Evolutionary conservation across 2,329 filamentous ascomycete genomes (phyloP), one percentile per base, ranked within the genome.

Genomic region (Trichoderma endophyticum): DNA sequence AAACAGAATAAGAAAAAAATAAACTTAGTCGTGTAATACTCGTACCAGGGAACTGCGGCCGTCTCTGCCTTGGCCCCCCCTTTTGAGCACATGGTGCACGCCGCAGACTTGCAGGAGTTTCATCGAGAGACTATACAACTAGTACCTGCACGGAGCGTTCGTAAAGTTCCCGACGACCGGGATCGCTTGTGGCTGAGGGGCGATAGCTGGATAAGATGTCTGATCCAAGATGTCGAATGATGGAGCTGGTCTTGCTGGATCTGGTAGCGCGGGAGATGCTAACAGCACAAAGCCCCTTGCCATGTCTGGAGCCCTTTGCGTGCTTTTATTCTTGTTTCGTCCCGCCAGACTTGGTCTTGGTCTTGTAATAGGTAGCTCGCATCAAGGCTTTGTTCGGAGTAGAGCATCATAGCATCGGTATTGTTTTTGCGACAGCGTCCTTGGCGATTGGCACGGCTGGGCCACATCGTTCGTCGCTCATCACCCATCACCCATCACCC

Each of bases 151-250:
- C 56, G 69, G 61, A 51, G 61, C 61, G 69, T 64, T 61, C 68
- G 68, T 61, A 62, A 70, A 63, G 59, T 57, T 70, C 57, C 68
- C 68, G 59, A 36, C 59, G 68, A 70, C 68, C 43, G 30, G 68
- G 68, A 63, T 71, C 61, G 26, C 60, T 26, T 51, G 59, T 59
- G 54, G 32, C 30, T 28, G 68, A 34, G 60, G 68, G 48, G 30
- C 34, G 68, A 64, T 64, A 39, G 48, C 51, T 34, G 60, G 51
- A 61, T 15, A 28, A 69, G 56, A 51, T 59, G 36, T 71, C 51
- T 59, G 61, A 71, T 71, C 60, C 60, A 71, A 56, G 59, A 64
- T 64, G 48, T 39, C 64, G 60, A 48, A 71, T 64, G 51, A 34
- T 28, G 61, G 51, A 57, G 60, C 34, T 59, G 61, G n/a, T 51